Evolutionary conservation across 2,329 filamentous ascomycete genomes (phyloP).

Genomic region (Diaporthe batatas): DNA sequence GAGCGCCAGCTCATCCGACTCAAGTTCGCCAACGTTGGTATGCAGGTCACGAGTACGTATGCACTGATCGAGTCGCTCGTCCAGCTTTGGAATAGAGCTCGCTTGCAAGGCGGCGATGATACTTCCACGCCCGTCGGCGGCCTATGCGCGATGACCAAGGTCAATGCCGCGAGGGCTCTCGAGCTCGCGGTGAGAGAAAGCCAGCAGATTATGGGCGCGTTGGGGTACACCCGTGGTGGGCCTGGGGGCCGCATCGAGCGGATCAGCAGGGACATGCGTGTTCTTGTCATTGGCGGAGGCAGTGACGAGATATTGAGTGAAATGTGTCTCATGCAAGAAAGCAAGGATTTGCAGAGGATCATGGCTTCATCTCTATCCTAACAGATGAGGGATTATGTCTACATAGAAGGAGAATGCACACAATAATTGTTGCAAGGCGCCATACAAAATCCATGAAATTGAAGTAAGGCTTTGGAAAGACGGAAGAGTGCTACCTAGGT

Average conservation of each 20-base stretch:
- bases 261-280: conserved; percentile 60
- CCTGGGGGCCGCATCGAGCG: conserved; percentile 51
- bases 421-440: no score
- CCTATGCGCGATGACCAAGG: conserved; percentile 22
- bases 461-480: no score
- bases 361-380: not conserved
- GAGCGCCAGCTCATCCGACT: conserved; percentile 52
- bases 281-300: conserved; percentile 61
- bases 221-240: conserved; percentile 59
- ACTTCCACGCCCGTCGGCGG: not conserved
- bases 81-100: conserved; percentile 12
- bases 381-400: not conserved
- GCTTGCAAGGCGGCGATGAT: not conserved
- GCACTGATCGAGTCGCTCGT: conserved; percentile 13
- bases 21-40: conserved; percentile 60
- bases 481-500: no score
- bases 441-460: no score
- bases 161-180: conserved; percentile 14
- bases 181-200: conserved; percentile 55
- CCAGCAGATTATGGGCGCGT: conserved; percentile 61
- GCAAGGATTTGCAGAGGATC: conserved; percentile 14
- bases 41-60: conserved; percentile 4
- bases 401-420: not conserved
- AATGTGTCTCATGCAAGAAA: conserved; percentile 23
- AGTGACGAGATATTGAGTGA: conserved; percentile 63